Conservation (phyloP, 1,284 basidiomycete species). For the Leccinum fallax region DNA sequence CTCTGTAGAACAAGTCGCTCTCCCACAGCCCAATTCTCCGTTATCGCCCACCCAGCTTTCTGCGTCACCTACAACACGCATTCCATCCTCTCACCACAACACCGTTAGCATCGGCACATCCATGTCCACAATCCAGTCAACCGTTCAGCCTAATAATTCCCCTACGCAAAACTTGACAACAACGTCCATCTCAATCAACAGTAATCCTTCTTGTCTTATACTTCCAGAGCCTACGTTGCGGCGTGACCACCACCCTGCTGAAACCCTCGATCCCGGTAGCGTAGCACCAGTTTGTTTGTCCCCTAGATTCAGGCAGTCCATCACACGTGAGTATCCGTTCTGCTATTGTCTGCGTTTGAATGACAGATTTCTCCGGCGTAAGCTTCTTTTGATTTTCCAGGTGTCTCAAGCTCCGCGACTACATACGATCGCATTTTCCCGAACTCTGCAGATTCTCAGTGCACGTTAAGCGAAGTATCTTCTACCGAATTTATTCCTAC, state of each 20-base stretch:
- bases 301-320: conserved; percentile 15
- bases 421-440: conserved; percentile 8
- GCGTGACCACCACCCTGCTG: conserved; percentile 9
- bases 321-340: conserved; percentile 27
- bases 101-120: conserved; percentile 11
- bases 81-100: conserved; percentile 12
- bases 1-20: conserved; percentile 9
- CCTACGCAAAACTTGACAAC: conserved; percentile 15
- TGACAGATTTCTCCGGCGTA: conserved; percentile 7
- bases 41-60: conserved; percentile 15
- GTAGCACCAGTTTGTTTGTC: conserved; percentile 10
- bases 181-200: conserved; percentile 19
- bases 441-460: conserved; percentile 16
- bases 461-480: conserved; percentile 10
- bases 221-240: conserved; percentile 13
- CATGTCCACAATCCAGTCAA: conserved; percentile 21
- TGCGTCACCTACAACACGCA: conserved; percentile 25
- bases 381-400: conserved; percentile 33
- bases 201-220: conserved; percentile 27
- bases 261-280: conserved; percentile 14
- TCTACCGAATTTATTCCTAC: conserved; percentile 17
- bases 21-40: conserved; percentile 11
- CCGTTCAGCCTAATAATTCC: conserved; percentile 23
- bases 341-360: background rate
- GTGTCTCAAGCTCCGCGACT: conserved; percentile 10